These are phyloP conservation scores for Pleurotus tuber-regium DNA, from an alignment of 768 basidiomycete genomes.

Conservation along the genomic window DNA sequence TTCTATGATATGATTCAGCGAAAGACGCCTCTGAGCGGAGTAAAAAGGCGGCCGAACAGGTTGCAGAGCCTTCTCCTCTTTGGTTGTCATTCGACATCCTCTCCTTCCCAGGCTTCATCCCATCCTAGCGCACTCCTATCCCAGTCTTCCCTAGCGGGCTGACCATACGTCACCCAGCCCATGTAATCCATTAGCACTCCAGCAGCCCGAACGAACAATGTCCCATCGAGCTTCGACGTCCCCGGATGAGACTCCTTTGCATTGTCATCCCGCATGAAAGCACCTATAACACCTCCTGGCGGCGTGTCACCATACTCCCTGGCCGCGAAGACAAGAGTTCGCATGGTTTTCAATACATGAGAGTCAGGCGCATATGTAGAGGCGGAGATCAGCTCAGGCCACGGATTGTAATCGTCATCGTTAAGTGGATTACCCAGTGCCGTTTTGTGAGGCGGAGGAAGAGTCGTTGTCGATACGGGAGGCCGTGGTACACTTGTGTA, in stretches of 20 bases:
- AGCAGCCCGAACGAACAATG: conserved; percentile 56
- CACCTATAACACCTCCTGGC: conserved; percentile 39
- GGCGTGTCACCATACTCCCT: conserved; percentile 42
- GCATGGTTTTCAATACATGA: conserved; percentile 48
- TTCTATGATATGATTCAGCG: no score
- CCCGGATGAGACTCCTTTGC: conserved; percentile 44
- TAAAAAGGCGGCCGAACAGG: no score
- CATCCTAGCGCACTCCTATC: conserved; percentile 57
- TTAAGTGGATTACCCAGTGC: conserved; percentile 34
- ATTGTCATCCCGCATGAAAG: conserved; percentile 32
- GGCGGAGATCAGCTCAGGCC: conserved; percentile 45
- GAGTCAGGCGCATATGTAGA: conserved; percentile 48
- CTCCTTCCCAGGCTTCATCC: conserved; percentile 65
- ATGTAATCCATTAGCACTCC: conserved; percentile 53
- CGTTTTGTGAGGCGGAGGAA: conserved; percentile 17
- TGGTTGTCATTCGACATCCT: neutral
- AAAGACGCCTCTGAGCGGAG: no score
- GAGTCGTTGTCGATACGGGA: no score
- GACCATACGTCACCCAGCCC: conserved; percentile 55
- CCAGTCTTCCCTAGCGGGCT: conserved; percentile 44
- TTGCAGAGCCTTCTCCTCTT: no score
- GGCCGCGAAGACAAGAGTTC: conserved; percentile 48
- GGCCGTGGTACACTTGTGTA: conserved; percentile 42
- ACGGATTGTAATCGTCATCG: conserved; percentile 45
- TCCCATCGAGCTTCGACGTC: conserved; percentile 47